Base-by-base conservation (phyloP, 768 basidiomycete species). In the Cubamyces lactineus region DNA sequence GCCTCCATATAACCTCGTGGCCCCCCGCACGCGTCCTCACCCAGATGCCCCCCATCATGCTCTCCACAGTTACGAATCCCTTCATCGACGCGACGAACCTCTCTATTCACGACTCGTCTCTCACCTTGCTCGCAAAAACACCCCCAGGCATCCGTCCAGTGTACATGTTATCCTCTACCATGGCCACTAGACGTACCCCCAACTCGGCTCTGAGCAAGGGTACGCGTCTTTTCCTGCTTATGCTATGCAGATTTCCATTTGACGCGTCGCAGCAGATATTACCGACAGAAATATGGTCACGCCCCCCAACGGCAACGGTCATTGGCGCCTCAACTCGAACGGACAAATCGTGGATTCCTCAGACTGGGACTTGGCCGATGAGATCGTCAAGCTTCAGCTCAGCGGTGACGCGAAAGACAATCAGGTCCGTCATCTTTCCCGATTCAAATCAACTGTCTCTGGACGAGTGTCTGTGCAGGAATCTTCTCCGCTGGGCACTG, bases 321-420 rank as follows among this genome's bases (percentile, higher is more conserved):
- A 85, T 66, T 90, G 89, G 88, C 82, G 84, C 67, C 76, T 87
- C 69, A 86, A 85, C 66, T 80, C 76, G 61, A 84, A 79, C 57
- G 88, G 86, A 66, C 87, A 87, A 67, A 77, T 88, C 61, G 79
- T 86, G 64, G 86, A 89, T 72, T 74, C 81, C 28, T 82, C 82
- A 17, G 82, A 84, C 50, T 92, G 90, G 90, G 86, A 87, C 56
- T 80, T 92, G 61, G 79, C 88, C 42, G 86, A 90, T 70, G 86
- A 87, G 64, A 84, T 92, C 54, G 86, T 84, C 66, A 84, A 87
- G 73, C 76, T 92, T 65, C 87, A 88, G 70, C 86, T 92, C 58
- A 79, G 80, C 49, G 86, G 86, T 43, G 85, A 86, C 57, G 83
- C 85, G 39, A 78, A 81, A 60, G 78, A 74, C 52, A 69, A 72